Percentiles rank a stretch among this genome's conserved stretches.
Conservation (phyloP, 495 filamentous ascomycete genomes). For the Friedmanniomyces endolithicus region DNA sequence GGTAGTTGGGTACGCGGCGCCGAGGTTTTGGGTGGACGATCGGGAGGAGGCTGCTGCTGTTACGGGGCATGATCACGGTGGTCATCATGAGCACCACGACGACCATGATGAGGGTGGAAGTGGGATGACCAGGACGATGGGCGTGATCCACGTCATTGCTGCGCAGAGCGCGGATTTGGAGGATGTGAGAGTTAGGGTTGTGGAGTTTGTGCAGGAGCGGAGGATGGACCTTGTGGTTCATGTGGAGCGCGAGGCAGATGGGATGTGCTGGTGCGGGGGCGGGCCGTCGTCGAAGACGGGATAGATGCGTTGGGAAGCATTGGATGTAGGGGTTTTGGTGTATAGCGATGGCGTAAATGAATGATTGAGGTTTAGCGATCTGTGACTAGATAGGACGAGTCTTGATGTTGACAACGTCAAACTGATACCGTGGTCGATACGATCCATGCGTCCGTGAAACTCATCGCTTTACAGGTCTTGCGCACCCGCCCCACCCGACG, state of each 20-base stretch:
- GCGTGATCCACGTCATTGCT: conserved; percentile 33
- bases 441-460: too few species aligned
- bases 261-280: conserved; percentile 32
- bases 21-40: conserved; percentile 82
- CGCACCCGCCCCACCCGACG: too few species aligned
- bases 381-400: too few species aligned
- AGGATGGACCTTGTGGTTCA: conserved; percentile 32
- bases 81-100: conserved; percentile 22
- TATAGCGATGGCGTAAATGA: background rate
- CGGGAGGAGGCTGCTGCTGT: conserved; percentile 40
- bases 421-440: too few species aligned
- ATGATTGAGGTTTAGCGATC: background rate
- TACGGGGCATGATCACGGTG: conserved; percentile 24
- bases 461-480: too few species aligned
- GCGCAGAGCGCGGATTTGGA: conserved; percentile 25
- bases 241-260: conserved; percentile 30
- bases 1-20: conserved; percentile 73
- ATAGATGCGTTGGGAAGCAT: background rate
- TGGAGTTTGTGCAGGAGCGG: conserved; percentile 26
- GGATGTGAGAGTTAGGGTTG: conserved; percentile 30
- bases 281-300: conserved; percentile 7
- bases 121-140: conserved; percentile 25
- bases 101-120: conserved; percentile 14
- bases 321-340: background rate
- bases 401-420: too few species aligned